Conservation (phyloP, 495 filamentous ascomycete genomes). For the Aspergillus sparsus region DNA sequence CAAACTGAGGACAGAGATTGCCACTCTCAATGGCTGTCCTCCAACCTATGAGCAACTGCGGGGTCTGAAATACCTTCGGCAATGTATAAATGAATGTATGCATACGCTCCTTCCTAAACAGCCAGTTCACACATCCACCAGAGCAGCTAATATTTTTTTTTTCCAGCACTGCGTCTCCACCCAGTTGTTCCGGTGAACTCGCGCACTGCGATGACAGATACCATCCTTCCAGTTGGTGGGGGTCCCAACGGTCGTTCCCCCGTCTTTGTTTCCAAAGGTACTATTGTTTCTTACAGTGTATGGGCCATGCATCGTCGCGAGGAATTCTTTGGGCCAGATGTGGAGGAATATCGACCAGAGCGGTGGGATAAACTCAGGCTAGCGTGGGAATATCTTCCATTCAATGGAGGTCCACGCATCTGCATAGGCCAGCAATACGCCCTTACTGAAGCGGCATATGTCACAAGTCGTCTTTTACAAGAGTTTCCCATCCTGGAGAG, state of each 20-base stretch:
- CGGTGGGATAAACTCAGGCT: slow-evolving; percentile 35
- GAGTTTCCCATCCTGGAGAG: slow-evolving; percentile 30
- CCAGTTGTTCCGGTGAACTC: slow-evolving; percentile 51
- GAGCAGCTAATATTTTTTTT: not conserved
- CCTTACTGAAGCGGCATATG: slow-evolving; percentile 56
- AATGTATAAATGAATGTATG: slow-evolving; percentile 46
- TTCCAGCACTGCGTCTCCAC: slow-evolving; percentile 28
- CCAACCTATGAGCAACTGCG: slow-evolving; percentile 37
- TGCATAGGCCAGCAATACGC: slow-evolving; percentile 56
- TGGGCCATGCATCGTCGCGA: slow-evolving; percentile 24
- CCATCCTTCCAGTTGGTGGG: slow-evolving; percentile 54
- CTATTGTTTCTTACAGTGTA: slow-evolving; percentile 22
- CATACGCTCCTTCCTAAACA: not conserved
- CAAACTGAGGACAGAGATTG: slow-evolving; percentile 48
- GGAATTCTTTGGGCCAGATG: slow-evolving; percentile 37
- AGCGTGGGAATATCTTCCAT: slow-evolving; percentile 63
- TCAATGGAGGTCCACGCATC: slow-evolving; percentile 65
- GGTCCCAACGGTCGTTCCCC: slow-evolving; percentile 50
- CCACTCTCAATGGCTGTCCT: slow-evolving; percentile 35
- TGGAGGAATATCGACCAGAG: slow-evolving; percentile 35
- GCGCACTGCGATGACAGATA: slow-evolving; percentile 46
- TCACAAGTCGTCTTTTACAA: slow-evolving; percentile 41
- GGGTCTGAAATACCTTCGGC: slow-evolving; percentile 40
- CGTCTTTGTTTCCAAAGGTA: slow-evolving; percentile 26
- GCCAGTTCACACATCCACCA: slow-evolving; percentile 7